Evolutionary conservation across 2,329 filamentous ascomycete species (phyloP), one percentile per base, ranked within the genome.

Genomic region (Chrysoporthe puriensis): DNA sequence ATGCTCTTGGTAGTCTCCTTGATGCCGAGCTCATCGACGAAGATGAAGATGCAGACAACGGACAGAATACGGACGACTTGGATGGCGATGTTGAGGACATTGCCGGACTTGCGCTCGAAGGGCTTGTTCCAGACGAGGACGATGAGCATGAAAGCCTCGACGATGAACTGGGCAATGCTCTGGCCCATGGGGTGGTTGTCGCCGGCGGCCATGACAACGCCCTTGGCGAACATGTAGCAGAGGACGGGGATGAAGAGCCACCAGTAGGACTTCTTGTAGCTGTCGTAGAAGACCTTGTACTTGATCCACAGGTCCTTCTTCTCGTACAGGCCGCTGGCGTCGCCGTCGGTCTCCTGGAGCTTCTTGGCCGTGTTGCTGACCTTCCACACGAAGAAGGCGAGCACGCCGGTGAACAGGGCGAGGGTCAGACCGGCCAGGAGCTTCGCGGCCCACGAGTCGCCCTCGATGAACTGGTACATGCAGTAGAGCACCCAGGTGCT

Each of bases 281-380:
- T 91, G 75, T 98, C 96, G 83, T 99, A 99, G 82, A 99, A 98
- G 70, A 97, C 85, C 74, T 92, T 96, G 85, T 99, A 99, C 82
- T 96, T 97, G 77, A 93, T 86, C 94, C 96, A 97, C 52, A 91
- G 90, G 68, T 91, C 87, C 83, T 96, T 96, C 80, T 98, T 86
- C 69, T 97, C 92, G 79, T 94, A 98, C 9, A 99, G 85, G 14
- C 83, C 87, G 18, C 85, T 84, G 0, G 86, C 79, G 75, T 94
- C 91, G 67, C 95, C 95, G 72, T 97, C 90, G 42, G 83, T 75
- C 74, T 89, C 85, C 83, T 92, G 95, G 72, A 93, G 90, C 74
- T 88, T 86, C 71, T 85, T 86, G 7, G 93, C 96, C 16, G 91
- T 89, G 72, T 82, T 83, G 84, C 89, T 94, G 73, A 99, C 97